These are phyloP conservation scores for Skeletonema marinoi DNA, from an alignment of 108 stramenopile genomes.

Conservation along the genomic window DNA sequence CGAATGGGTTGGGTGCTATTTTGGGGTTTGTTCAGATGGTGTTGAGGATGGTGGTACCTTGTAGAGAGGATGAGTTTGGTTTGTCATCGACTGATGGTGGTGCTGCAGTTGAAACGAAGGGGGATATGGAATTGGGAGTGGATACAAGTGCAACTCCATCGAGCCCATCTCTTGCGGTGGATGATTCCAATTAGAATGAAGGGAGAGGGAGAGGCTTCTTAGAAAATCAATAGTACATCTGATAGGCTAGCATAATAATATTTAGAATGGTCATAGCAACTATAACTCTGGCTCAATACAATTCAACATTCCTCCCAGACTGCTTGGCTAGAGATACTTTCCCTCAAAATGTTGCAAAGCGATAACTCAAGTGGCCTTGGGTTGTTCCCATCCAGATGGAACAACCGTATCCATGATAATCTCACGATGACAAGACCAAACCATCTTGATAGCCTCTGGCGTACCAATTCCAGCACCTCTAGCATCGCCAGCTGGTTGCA, in stretches of 20 bases:
- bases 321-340: too few species aligned
- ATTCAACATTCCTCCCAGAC: too few species aligned
- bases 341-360: too few species aligned
- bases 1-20: slow-evolving; percentile 70
- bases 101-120: neutral
- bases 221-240: too few species aligned
- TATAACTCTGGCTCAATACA: too few species aligned
- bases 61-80: neutral
- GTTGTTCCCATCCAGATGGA: slow-evolving; percentile 66
- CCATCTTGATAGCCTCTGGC: slow-evolving; percentile 97
- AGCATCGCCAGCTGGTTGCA: slow-evolving; percentile 44
- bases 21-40: slow-evolving; percentile 71
- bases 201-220: too few species aligned
- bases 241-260: too few species aligned
- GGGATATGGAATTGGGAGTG: neutral
- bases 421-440: slow-evolving; percentile 98
- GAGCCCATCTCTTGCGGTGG: too few species aligned
- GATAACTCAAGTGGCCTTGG: slow-evolving; percentile 52
- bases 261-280: too few species aligned
- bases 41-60: slow-evolving; percentile 36
- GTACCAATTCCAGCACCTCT: slow-evolving; percentile 83
- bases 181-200: too few species aligned
- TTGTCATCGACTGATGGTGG: neutral
- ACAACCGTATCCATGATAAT: slow-evolving; percentile 91
- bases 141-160: too few species aligned